These are phyloP conservation scores for Kurtzmaniella quercitrusa DNA, from an alignment of 1,139 yeast species.

Conservation along the genomic window DNA sequence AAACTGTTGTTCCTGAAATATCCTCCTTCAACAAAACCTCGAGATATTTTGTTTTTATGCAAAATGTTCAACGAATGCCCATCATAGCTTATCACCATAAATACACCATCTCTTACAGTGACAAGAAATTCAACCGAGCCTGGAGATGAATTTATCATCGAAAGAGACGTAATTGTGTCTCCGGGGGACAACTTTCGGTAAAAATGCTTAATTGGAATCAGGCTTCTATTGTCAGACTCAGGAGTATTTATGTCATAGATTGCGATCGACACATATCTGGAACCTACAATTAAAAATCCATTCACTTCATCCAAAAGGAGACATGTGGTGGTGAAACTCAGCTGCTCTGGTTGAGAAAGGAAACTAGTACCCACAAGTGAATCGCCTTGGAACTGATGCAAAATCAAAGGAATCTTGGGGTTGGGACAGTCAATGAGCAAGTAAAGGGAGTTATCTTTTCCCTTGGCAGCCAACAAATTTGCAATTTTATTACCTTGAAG, in stretches of 20 bases:
- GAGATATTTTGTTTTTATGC: conserved; percentile 61
- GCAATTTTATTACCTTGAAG: conserved; percentile 42
- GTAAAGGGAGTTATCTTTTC: conserved; percentile 18
- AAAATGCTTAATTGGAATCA: conserved; percentile 20
- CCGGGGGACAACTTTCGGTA: conserved; percentile 61
- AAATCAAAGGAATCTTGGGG: conserved; percentile 52
- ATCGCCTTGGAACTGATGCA: conserved; percentile 30
- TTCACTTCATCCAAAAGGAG: conserved; percentile 37
- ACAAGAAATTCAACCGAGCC: conserved; percentile 26
- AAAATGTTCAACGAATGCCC: conserved; percentile 24
- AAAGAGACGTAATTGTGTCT: conserved; percentile 68
- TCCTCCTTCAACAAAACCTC: conserved; percentile 81
- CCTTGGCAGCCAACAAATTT: conserved; percentile 41
- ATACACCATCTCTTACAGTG: conserved; percentile 65
- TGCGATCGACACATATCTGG: conserved; percentile 65
- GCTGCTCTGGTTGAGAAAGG: conserved; percentile 36
- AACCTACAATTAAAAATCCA: conserved; percentile 56
- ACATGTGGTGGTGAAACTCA: conserved; percentile 57
- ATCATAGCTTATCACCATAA: conserved; percentile 25
- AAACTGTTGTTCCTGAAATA: conserved; percentile 44
- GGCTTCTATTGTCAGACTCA: conserved; percentile 10
- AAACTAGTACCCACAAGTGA: conserved; percentile 9
- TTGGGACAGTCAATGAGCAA: conserved; percentile 65
- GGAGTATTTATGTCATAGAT: conserved; percentile 39
- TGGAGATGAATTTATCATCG: conserved; percentile 23